Evolutionary conservation across 1,139 yeast genomes (phyloP), one percentile per base, ranked within the genome.

Genomic region (Debaryomycetaceae sp.): DNA sequence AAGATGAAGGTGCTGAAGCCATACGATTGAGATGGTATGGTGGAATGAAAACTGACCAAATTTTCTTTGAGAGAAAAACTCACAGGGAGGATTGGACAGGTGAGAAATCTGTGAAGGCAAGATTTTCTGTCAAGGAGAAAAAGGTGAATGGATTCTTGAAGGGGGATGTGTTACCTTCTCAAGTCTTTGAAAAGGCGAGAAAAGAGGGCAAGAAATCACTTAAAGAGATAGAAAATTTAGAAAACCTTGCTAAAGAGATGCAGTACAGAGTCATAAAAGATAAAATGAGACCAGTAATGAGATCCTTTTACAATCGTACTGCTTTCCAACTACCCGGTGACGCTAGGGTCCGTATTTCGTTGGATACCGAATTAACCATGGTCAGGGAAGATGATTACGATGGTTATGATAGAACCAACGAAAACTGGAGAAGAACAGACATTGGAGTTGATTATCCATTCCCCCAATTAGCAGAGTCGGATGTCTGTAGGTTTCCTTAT

Each of bases 41-140:
- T 58, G 97, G 96, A 40, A 91, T 92, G 98, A 76, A 79, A 44
- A 78, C 92, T 4, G 96, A 91, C 51, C 87, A 87, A 39, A 88
- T 92, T 42, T 92, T 92, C 51, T 96, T 92, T 30, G 98, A 92
- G 67, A 81, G 98, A 64, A 92, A 92, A 65, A 92, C 98, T 11
- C 98, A 92, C 60, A 80, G 98, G 64, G 98, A 92, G 65, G 98
- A 92, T 67, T 92, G 98, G 98, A 92, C 98, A 3, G 98, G 98
- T 55, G 98, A 92, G 65, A 91, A 91, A 67, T 87, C 96, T 8
- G 98, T 92, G 49, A 92, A 92, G 68, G 98, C 98, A 4, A 79
- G 98, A 61, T 92, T 92, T 66, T 82, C 91, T 9, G 70, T 92
- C 53, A 92, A 91, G 63, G 98, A 92, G 61, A 87, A 86, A 62